These are phyloP conservation scores for Cephalotrichum gorgonifer DNA, from an alignment of 2,329 filamentous ascomycete genomes.

Conservation along the genomic window DNA sequence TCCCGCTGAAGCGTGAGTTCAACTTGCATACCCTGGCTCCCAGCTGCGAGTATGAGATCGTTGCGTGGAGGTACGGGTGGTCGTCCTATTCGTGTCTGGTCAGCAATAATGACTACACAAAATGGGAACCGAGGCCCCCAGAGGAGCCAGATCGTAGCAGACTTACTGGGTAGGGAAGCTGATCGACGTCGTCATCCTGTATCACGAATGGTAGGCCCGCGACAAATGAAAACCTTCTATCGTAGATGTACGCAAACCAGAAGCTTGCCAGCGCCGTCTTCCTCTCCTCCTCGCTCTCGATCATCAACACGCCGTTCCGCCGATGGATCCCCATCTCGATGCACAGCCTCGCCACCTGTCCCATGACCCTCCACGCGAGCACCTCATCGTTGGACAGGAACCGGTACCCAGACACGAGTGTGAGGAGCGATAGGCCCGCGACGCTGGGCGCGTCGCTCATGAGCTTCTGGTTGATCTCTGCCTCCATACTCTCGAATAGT, in stretches of 20 bases:
- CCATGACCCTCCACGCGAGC: slow-evolving; percentile 78
- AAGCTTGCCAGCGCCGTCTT: slow-evolving; percentile 62
- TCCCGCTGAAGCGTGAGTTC: slow-evolving; percentile 56
- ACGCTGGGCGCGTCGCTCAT: slow-evolving; percentile 42
- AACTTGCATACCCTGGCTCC: slow-evolving; percentile 81
- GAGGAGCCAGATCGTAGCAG: neutral
- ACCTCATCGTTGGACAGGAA: slow-evolving; percentile 82
- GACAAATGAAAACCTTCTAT: slow-evolving; percentile 82
- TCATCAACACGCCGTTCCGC: slow-evolving; percentile 59
- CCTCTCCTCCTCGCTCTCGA: slow-evolving; percentile 59
- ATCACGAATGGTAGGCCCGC: slow-evolving; percentile 79
- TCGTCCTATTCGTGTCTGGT: slow-evolving; percentile 28
- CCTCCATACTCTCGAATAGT: slow-evolving; percentile 68
- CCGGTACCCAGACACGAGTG: slow-evolving; percentile 54
- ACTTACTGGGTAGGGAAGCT: slow-evolving; percentile 67
- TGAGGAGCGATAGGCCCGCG: slow-evolving; percentile 37
- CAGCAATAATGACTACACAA: neutral
- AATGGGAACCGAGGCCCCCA: too few relatives aligned
- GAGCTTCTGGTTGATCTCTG: slow-evolving; percentile 55
- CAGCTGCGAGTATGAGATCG: slow-evolving; percentile 76
- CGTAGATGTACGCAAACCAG: slow-evolving; percentile 79
- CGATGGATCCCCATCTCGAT: slow-evolving; percentile 77
- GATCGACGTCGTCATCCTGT: slow-evolving; percentile 78
- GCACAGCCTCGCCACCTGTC: slow-evolving; percentile 70
- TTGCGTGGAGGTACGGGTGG: slow-evolving; percentile 65